Evolutionary conservation across 2,329 filamentous ascomycete genomes (phyloP).

Genomic region (Curvularia lunata): DNA sequence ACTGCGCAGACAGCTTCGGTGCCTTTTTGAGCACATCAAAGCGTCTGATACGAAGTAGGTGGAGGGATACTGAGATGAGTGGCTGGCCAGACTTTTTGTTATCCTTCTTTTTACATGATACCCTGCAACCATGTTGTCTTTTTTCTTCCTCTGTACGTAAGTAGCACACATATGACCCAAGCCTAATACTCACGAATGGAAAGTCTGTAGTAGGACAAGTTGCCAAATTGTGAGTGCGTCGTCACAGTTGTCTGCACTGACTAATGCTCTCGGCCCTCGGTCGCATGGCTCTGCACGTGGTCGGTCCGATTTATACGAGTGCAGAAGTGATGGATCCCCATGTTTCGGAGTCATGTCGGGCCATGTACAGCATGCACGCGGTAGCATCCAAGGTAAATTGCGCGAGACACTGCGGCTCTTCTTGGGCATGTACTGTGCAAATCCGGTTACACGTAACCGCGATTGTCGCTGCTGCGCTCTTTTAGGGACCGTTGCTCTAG

Average conservation of each 20-base stretch:
- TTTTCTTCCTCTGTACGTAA: slow-evolving; percentile 3
- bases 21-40: slow-evolving; percentile 16
- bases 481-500: neutral
- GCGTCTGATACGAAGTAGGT: slow-evolving; percentile 8
- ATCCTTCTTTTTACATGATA: slow-evolving; percentile 14
- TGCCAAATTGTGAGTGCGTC: slow-evolving; percentile 1
- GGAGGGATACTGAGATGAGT: neutral
- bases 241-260: neutral
- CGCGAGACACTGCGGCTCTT: neutral
- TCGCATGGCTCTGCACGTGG: neutral
- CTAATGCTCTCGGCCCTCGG: neutral
- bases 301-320: slow-evolving; percentile 6
- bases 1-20: slow-evolving; percentile 12
- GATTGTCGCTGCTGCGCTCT: neutral
- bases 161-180: slow-evolving; percentile 2
- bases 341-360: slow-evolving; percentile 3
- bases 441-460: neutral
- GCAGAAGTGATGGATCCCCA: neutral
- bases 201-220: neutral
- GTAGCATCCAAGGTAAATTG: neutral
- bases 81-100: slow-evolving; percentile 5
- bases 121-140: slow-evolving; percentile 6
- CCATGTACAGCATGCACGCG: neutral
- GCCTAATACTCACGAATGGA: neutral
- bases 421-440: neutral